phyloP scores from a whole-genome alignment of 306 rosid genomes.

The apple (Malus domestica) region ASM211411v1 NC_041803.1:5439001-5439500 shows the following conservation, averaged over 20 bases:
- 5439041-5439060: too few species aligned
- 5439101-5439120: too few species aligned
- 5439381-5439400: not conserved
- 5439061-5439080: not conserved
- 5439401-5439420: not conserved
- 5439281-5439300: not conserved
- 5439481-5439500: not conserved
- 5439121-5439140: not conserved
- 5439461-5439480: not conserved
- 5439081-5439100: too few species aligned
- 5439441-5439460: not conserved
- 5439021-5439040: too few species aligned
- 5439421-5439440: not conserved
- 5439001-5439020: too few species aligned
- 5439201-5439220: not conserved
- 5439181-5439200: not conserved
- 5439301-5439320: not conserved
- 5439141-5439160: not conserved
- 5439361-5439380: not conserved
- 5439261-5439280: not conserved
- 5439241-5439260: not conserved
- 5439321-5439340: not conserved
- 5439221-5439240: not conserved
- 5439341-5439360: not conserved
- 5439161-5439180: not conserved